A percentile compares a stretch with the other conserved stretches of the same genome.
These are phyloP conservation scores for Capsicum pubescens DNA, from an alignment of 257 asterid species.

Conservation along the genomic window DNA sequence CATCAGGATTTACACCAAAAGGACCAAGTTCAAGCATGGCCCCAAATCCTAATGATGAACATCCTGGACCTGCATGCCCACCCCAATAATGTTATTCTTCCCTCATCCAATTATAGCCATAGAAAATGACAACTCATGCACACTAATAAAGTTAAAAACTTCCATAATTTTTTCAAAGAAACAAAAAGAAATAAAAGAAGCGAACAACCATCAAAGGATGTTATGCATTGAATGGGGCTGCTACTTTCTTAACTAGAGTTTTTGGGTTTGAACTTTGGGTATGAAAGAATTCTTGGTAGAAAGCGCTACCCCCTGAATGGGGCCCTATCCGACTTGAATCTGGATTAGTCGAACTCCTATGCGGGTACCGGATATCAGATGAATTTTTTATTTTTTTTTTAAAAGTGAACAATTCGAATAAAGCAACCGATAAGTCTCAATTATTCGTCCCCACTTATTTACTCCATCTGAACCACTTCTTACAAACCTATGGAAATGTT, in stretches of 20 bases:
- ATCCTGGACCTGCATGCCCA: slow-evolving; percentile 49
- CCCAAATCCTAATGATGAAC: slow-evolving; percentile 54
- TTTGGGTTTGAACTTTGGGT: too few relatives aligned
- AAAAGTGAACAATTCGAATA: neutral
- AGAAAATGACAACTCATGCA: neutral
- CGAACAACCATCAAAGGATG: neutral
- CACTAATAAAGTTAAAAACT: neutral
- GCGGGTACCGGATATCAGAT: too few relatives aligned
- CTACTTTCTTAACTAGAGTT: too few relatives aligned
- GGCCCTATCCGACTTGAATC: too few relatives aligned
- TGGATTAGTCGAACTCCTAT: too few relatives aligned
- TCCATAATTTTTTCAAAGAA: neutral
- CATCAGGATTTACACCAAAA: slow-evolving; percentile 51
- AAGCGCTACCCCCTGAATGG: too few relatives aligned
- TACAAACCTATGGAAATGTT: neutral
- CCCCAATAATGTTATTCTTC: neutral
- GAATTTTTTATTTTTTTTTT: too few relatives aligned
- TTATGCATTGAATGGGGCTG: too few relatives aligned
- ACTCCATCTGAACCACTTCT: neutral
- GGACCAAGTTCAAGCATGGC: slow-evolving; percentile 53
- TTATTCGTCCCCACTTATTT: neutral
- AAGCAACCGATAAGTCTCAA: neutral
- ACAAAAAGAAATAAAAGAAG: neutral
- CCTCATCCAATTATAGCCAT: neutral
- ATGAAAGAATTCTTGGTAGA: too few relatives aligned